Base-by-base conservation (phyloP, 2,329 filamentous ascomycete genomes). In the Didymella keratinophila region DNA sequence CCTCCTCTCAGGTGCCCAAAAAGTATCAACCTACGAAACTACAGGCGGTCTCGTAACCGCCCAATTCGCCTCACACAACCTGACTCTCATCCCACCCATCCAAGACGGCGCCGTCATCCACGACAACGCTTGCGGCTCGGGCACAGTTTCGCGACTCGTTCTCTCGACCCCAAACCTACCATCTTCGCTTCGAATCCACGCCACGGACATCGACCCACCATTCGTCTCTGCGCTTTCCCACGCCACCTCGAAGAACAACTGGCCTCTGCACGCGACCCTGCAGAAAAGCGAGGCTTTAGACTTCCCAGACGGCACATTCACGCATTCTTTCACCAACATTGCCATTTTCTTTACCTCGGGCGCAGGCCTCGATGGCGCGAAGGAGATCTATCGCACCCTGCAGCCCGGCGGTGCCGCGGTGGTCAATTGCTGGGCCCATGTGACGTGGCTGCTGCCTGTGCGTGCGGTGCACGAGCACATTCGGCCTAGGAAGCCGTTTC, bases 271-370 rank as follows among this genome's bases (percentile, higher is more conserved):
- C 7, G 58, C 70, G 16, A 54, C 63, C 2, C 70, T 66, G 37
- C 62, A 68, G 50, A 63, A 52, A 11, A 53, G 56, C 21, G 66
- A 73, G 18, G 36, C 41, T 1, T 43, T 71, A 1, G 49, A 43
- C 18, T 73, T 73, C 41, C 44, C 54, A 3, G 72, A 77, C 52
- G 62, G 67, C 4, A 66, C 63, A 23, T 80, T 80, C 65, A 74
- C 72, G 0, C 74, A 78, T 62, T 71, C 67, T 4, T 66, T 80
- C 52, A 80, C 74, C 5, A 79, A 77, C 62, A 74, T 80, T 30
- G 78, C 74, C 7, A 70, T 80, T 44, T 67, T 79, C 53, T 78
- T 78, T 60, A 77, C 75, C 41, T 32, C 56, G 0, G 65, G 70
- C 52, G 65, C 56, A 1, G 69, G 71, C 0, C 60, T 71, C 3